Conservation (phyloP, 2,329 filamentous ascomycete species). For the Ophiostoma himal-ulmi region DNA sequence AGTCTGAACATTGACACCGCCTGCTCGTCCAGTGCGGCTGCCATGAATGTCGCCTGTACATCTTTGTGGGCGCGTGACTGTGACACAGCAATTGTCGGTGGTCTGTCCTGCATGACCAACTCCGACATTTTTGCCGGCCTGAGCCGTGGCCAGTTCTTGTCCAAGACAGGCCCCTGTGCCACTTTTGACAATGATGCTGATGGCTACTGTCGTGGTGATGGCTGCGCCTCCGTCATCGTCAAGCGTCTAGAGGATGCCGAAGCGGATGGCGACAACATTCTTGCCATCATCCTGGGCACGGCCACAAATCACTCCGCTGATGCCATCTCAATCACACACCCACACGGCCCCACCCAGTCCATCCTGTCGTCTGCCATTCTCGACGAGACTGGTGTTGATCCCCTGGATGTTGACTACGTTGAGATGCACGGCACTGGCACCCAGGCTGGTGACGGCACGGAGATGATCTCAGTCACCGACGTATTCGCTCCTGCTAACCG, state of each 20-base stretch:
- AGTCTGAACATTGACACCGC: slow-evolving; percentile 71
- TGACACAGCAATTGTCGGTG: slow-evolving; percentile 74
- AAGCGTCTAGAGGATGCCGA: slow-evolving; percentile 76
- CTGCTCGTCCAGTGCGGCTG: slow-evolving; percentile 67
- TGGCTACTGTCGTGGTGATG: slow-evolving; percentile 74
- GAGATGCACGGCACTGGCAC: slow-evolving; percentile 90
- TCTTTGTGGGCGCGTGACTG: slow-evolving; percentile 70
- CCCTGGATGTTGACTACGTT: slow-evolving; percentile 72
- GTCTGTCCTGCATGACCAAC: slow-evolving; percentile 72
- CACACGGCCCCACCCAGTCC: slow-evolving; percentile 71
- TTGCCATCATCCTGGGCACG: slow-evolving; percentile 69
- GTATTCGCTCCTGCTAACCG: slow-evolving; percentile 45
- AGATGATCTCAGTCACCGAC: slow-evolving; percentile 69
- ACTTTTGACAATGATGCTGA: slow-evolving; percentile 76
- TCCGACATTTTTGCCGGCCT: slow-evolving; percentile 73
- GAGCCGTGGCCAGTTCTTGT: slow-evolving; percentile 71
- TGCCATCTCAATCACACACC: slow-evolving; percentile 76
- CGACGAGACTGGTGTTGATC: slow-evolving; percentile 66
- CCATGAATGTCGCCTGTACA: slow-evolving; percentile 66
- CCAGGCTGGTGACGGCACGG: slow-evolving; percentile 74
- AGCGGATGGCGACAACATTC: slow-evolving; percentile 67
- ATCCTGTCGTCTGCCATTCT: slow-evolving; percentile 65
- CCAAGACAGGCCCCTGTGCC: slow-evolving; percentile 69
- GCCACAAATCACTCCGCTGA: slow-evolving; percentile 78
- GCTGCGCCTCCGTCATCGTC: slow-evolving; percentile 65